These are phyloP conservation scores for Teratosphaeriaceae sp. DNA, from an alignment of 2,329 filamentous ascomycete genomes.

Conservation along the genomic window DNA sequence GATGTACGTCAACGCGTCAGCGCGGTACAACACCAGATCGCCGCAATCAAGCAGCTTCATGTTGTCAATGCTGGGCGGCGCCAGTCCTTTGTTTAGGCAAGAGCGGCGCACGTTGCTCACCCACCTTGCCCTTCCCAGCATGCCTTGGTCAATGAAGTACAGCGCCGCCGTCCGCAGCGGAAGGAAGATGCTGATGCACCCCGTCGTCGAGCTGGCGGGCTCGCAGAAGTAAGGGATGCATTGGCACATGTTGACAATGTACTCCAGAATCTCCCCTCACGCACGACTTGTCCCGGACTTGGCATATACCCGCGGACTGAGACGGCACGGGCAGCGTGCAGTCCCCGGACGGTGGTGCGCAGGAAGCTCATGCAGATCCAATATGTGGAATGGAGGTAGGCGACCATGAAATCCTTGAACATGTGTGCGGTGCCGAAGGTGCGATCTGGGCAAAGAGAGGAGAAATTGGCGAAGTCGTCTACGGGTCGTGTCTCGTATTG, in stretches of 20 bases:
- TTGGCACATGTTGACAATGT: slow-evolving; percentile 19
- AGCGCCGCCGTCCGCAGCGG: slow-evolving; percentile 19
- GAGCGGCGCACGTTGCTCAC: slow-evolving; percentile 14
- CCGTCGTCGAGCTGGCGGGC: slow-evolving; percentile 19
- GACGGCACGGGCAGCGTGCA: slow-evolving; percentile 13
- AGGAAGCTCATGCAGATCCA: slow-evolving; percentile 25
- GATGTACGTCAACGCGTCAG: no score
- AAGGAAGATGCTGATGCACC: slow-evolving; percentile 23
- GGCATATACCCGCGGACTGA: slow-evolving; percentile 12
- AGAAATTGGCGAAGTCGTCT: slow-evolving; percentile 19
- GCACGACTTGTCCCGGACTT: slow-evolving; percentile 10
- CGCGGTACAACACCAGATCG: no score
- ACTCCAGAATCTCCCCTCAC: slow-evolving; percentile 18
- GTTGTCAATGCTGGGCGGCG: slow-evolving; percentile 12
- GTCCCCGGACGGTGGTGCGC: slow-evolving; percentile 16
- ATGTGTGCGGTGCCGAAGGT: slow-evolving; percentile 18
- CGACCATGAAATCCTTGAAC: slow-evolving; percentile 23
- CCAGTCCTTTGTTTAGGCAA: slow-evolving; percentile 19
- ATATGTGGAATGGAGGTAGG: slow-evolving; percentile 22
- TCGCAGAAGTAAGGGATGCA: slow-evolving; percentile 23
- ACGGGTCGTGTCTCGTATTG: slow-evolving; percentile 11
- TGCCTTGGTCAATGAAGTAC: slow-evolving; percentile 19
- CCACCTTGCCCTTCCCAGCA: slow-evolving; percentile 18
- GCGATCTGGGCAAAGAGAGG: slow-evolving; percentile 16
- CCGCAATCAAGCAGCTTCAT: neutral